Base-by-base conservation (phyloP, 805 yeast species). In the Candida dendrica region DNA sequence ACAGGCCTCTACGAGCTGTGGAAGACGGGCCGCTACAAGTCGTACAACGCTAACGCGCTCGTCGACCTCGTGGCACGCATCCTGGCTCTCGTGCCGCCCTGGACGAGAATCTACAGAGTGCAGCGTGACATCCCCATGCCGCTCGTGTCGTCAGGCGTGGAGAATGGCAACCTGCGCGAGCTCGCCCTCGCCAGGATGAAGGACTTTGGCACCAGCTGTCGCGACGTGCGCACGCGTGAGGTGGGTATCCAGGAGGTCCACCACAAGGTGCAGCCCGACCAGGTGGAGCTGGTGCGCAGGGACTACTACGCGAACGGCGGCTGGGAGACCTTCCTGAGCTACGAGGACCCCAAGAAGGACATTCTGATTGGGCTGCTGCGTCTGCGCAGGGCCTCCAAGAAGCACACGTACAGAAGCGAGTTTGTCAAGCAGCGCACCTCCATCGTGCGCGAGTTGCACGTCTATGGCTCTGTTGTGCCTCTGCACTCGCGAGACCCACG, bases 41-140 rank as follows among this genome's bases (percentile, higher is more conserved):
- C 96, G 2, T 93, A 93, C 62, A 87, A 90, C 57, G 96, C 98
- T 33, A 88, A 89, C 56, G 96, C 91, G 7, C 71, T 93, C 53
- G 85, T 93, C 38, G 98, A 93, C 62, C 71, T 93, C 46, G 97
- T 93, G 39, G 98, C 98, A 0, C 77, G 98, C 56, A 91, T 93
- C 41, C 68, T 93, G 71, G 96, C 98, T 0, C 71, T 93, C 44
- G 98, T 93, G 6, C 98, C 98, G 20, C 98, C 98, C 3, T 93
- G 98, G 98, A 93, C 98, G 3, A 81, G 98, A 66, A 93, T 93
- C 53, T 93, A 93, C 63, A 81, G 98, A 63, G 98, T 93, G 18
- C 98, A 93, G 67, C 77, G 98, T 70, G 98, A 93, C 72, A 93
- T 93, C 43, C 98, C 98, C 16, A 93, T 93, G 98, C 98, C 98